Conservation (phyloP, 2,329 filamentous ascomycete species). For the Coleophoma eucalyptorum region DNA sequence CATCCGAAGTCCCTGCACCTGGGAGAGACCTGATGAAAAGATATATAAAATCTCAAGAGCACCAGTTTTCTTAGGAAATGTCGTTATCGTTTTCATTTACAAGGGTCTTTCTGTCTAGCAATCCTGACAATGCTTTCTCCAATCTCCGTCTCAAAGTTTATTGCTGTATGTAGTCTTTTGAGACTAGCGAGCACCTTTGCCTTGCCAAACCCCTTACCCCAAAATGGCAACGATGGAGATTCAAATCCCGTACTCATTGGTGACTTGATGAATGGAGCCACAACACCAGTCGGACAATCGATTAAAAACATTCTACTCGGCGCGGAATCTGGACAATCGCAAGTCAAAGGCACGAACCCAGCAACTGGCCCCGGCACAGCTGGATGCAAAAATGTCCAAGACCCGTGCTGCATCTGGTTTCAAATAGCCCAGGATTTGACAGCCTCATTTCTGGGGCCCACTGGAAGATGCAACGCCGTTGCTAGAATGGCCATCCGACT, state of each 20-base stretch:
- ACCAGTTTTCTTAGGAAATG: no score
- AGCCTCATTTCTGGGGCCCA: conserved; percentile 25
- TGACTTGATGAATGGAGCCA: neutral
- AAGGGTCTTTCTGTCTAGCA: no score
- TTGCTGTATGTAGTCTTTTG: neutral
- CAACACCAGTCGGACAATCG: conserved; percentile 1
- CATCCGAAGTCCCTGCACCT: no score
- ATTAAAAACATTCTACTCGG: conserved; percentile 5
- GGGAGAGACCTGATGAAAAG: no score
- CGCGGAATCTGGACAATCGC: conserved; percentile 2
- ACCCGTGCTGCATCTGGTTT: conserved; percentile 36
- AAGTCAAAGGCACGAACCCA: neutral
- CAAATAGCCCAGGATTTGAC: conserved; percentile 34
- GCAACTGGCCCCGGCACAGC: neutral
- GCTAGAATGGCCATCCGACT: conserved; percentile 41
- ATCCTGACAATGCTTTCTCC: neutral
- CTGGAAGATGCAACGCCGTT: conserved; percentile 31
- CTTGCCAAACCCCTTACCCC: neutral
- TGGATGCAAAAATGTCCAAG: conserved; percentile 5
- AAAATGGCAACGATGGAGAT: neutral
- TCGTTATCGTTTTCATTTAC: no score
- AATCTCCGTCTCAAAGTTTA: neutral
- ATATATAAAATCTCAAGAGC: no score
- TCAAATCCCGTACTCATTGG: neutral
- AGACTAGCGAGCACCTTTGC: neutral